Base-by-base conservation (phyloP, 1,284 basidiomycete genomes). In the Ceratobasidium sp. region DNA sequence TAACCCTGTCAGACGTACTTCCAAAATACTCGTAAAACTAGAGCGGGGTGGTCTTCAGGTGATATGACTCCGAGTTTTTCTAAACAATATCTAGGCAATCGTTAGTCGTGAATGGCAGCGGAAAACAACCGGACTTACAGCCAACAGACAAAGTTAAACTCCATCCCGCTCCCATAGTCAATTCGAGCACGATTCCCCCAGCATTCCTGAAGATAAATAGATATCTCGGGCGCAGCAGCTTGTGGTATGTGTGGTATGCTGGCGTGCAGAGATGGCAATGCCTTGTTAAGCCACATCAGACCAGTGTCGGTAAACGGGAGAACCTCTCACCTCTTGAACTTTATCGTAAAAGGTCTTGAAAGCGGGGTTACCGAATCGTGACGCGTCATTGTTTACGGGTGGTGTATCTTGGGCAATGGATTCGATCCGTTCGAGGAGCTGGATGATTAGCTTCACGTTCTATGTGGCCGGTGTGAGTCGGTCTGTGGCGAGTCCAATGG, bases 151-250 rank as follows among this genome's bases (percentile, higher is more conserved):
- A 98, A 99, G 80, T 98, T 98, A 70, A 99, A 84, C 78, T 99
- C 97, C 95, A 98, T 98, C 1, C 96, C 96, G 76, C 94, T 97
- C 8, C 97, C 96, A 79, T 99, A 99, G 79, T 99, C 97, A 71
- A 99, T 96, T 4, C 96, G 83, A 65, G 91, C 87, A 42, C 90
- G 84, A 78, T 93, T 98, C 0, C 96, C 96, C 96, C 95, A 99
- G 25, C 88, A 80, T 76, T 97, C 92, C 52, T 84, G 81, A 74
- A 99, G 91, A 78, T 99, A 99, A 0, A 83, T 83, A 2, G 88
- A 85, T 8, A 96, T 77, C 76, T 96, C 94, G 1, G 79, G 76
- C 1, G 87, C 82, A 0, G 87, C 84, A 5, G 85, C 86, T 1
- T 76, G 64, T 0, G 88, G 85, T 0, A 95, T 76, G 2, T 82